Conservation (phyloP, 139 green algal genomes). For the Auxenochlorella pyrenoidosa region DNA sequence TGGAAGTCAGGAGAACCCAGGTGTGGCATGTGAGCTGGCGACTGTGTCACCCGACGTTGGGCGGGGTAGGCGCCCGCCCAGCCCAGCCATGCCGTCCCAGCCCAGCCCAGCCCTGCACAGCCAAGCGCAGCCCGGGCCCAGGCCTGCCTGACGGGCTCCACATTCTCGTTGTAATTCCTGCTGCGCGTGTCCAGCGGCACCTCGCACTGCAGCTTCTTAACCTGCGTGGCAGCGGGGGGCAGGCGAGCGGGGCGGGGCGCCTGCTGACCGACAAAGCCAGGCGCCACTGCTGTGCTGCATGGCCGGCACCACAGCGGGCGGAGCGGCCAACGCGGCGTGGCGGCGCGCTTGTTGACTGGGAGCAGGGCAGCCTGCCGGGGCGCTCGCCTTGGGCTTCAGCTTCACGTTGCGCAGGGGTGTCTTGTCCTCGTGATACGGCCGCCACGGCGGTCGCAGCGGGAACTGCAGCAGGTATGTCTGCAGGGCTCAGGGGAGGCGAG, state of each 20-base stretch:
- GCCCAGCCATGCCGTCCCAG: too few relatives aligned
- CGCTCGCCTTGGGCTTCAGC: slow-evolving; percentile 71
- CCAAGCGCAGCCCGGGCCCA: too few relatives aligned
- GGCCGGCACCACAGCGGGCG: not conserved
- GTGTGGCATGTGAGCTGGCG: too few relatives aligned
- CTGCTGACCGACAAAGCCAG: too few relatives aligned
- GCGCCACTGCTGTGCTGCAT: too few relatives aligned
- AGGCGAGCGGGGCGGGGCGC: too few relatives aligned
- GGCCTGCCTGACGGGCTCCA: not conserved
- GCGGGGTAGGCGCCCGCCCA: too few relatives aligned
- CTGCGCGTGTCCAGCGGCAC: slow-evolving; percentile 66
- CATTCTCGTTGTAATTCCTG: slow-evolving; percentile 66
- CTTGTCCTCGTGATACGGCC: slow-evolving; percentile 69
- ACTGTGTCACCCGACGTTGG: too few relatives aligned
- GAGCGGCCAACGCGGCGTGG: not conserved
- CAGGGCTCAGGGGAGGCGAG: not conserved
- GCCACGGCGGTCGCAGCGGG: slow-evolving; percentile 80
- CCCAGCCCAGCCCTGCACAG: too few relatives aligned
- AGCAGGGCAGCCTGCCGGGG: too few relatives aligned
- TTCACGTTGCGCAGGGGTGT: slow-evolving; percentile 42
- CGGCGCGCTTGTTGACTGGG: too few relatives aligned
- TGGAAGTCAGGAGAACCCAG: too few relatives aligned
- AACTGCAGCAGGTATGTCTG: slow-evolving; percentile 86
- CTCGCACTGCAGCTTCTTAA: slow-evolving; percentile 43
- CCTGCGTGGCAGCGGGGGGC: not conserved